These are phyloP conservation scores for Didymella sp. DNA, from an alignment of 2,329 filamentous ascomycete genomes.

Conservation along the genomic window DNA sequence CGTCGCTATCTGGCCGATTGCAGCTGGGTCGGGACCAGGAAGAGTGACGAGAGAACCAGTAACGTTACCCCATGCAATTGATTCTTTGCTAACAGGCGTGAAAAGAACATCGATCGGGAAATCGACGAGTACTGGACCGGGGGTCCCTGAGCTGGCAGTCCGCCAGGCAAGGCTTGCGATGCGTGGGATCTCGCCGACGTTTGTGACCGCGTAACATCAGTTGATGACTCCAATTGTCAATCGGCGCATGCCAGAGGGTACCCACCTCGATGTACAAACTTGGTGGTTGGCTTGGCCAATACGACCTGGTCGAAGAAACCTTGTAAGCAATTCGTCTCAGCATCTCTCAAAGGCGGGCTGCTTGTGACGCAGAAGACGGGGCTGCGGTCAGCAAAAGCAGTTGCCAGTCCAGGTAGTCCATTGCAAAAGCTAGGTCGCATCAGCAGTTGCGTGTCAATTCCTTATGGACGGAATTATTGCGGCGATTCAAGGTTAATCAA, in stretches of 20 bases:
- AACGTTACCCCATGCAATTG: constrained; percentile 53
- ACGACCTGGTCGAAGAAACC: constrained; percentile 58
- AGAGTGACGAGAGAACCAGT: constrained; percentile 42
- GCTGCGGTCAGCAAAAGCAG: constrained; percentile 55
- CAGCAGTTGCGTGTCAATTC: not conserved
- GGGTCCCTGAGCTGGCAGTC: constrained; percentile 50
- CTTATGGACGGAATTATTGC: too few relatives aligned
- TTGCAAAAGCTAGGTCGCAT: constrained; percentile 52
- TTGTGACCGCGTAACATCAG: constrained; percentile 38
- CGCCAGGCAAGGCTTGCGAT: constrained; percentile 54
- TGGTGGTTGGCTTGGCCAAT: constrained; percentile 53
- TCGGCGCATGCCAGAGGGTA: not conserved
- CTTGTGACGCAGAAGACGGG: constrained; percentile 57
- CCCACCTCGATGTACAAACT: constrained; percentile 53
- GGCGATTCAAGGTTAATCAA: not conserved
- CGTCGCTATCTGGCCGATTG: constrained; percentile 43
- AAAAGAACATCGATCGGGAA: constrained; percentile 54
- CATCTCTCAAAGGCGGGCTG: constrained; percentile 54
- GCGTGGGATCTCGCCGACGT: constrained; percentile 55
- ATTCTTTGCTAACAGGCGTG: constrained; percentile 46
- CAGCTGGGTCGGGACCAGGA: constrained; percentile 48
- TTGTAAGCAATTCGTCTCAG: constrained; percentile 57
- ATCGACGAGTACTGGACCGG: constrained; percentile 51
- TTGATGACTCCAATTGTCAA: too few relatives aligned
- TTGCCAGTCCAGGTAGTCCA: constrained; percentile 55